Base-by-base conservation (phyloP, 371 early-diverging fungal species). In the Chytridiales sp. region DNA sequence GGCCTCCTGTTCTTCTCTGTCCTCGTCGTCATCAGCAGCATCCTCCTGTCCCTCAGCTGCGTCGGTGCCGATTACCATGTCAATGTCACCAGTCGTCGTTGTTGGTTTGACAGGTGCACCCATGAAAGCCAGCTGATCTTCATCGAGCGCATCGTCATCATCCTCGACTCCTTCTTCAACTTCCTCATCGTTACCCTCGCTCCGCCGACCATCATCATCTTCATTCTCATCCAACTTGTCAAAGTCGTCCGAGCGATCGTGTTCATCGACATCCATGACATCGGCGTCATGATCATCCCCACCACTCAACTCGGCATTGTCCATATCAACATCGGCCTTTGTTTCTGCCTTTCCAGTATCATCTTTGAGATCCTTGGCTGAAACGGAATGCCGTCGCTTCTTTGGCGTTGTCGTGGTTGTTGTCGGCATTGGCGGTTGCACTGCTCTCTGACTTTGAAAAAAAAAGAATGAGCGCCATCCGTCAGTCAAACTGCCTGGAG, bases 61-160 rank as follows among this genome's bases (percentile, higher is more conserved):
- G 17, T 36, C 38, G 32, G 2, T 22, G 32, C 15, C 19, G 38
- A 13, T 0, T 26, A 11, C 13, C 26, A n/a, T 21, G 13, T 24
- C 40, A 34, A 5, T 5, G 17, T 5, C 43, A 24, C 5, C 41
- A 38, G 40, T 31, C 19, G 41, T 13, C 26, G 26, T 24, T 17
- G 6, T 24, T 32, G n/a, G 44, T 40, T 30, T 9, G 9, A 24
- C 29, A 40, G 41, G 8, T 59, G 27, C 15, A 29, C 59, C n/a
- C n/a, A n/a, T n/a, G 8, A 11, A 5, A 30, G 24, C 56, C 30
- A 22, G 4, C 29, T 3, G 26, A 19, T 4, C 59, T 15, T 55
- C 56, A 42, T 55, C 56, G 19, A 32, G 5, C 9, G 39, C 42
- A 40, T 54, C 42, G 40, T 42, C 29, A 27, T 38, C 55, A 8